These are phyloP conservation scores for Stagonosporopsis cucurbitacearum DNA, from an alignment of 2,329 filamentous ascomycete species.

Conservation along the genomic window DNA sequence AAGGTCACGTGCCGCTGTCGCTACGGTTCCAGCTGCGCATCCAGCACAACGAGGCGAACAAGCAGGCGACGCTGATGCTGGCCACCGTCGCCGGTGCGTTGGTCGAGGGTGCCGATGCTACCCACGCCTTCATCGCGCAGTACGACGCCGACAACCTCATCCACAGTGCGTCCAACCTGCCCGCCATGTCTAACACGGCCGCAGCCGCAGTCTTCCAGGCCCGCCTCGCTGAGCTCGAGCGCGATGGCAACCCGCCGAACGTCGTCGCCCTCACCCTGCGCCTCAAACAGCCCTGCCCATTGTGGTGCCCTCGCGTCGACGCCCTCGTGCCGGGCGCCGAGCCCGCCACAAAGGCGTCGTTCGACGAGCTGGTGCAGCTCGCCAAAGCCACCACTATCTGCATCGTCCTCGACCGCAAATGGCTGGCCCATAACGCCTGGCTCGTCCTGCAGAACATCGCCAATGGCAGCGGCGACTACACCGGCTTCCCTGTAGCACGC, in stretches of 20 bases:
- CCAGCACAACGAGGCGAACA: not conserved
- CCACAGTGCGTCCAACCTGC: not conserved
- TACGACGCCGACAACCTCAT: not conserved
- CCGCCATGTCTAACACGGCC: too few species aligned
- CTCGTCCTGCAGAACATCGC: not conserved
- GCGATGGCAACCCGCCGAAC: not conserved
- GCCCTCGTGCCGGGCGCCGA: not conserved
- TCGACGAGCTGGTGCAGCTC: not conserved
- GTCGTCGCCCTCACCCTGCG: not conserved
- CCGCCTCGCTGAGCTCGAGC: not conserved
- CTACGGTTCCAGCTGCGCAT: not conserved
- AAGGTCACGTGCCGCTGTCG: not conserved
- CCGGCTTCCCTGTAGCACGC: not conserved
- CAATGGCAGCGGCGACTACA: not conserved
- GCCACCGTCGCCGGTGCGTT: not conserved
- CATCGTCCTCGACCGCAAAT: not conserved
- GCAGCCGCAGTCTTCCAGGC: not conserved
- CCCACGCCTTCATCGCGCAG: not conserved
- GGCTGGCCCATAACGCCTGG: not conserved
- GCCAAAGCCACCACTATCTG: not conserved
- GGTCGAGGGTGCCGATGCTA: not conserved
- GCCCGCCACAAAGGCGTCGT: not conserved
- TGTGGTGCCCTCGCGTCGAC: not conserved
- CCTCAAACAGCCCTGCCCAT: not conserved
- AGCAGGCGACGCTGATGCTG: conserved; percentile 1